A percentile compares a stretch with the other conserved stretches of the same genome.
Conservation (phyloP, 202 grass and related monocot genomes). For the Digitaria exilis region DNA sequence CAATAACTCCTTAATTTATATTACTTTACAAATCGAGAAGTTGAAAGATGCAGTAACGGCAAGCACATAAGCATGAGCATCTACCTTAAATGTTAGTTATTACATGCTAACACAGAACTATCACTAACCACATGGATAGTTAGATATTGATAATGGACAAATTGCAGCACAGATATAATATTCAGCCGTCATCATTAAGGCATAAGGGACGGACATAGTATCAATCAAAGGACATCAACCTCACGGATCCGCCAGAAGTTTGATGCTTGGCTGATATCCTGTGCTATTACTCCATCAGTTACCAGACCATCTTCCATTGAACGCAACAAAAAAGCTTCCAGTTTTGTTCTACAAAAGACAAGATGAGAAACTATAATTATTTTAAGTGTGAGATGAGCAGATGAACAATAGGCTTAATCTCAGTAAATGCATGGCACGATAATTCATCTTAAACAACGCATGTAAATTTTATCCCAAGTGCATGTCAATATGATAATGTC, state of each 20-base stretch:
- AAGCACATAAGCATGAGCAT: constrained; percentile 6
- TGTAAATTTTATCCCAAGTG: constrained; percentile 16
- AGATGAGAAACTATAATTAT: constrained; percentile 15
- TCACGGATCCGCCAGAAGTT: constrained; percentile 95
- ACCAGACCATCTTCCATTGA: constrained; percentile 90
- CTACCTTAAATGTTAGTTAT: background rate
- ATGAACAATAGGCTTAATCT: constrained; percentile 24
- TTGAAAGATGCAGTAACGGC: background rate
- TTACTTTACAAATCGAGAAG: background rate
- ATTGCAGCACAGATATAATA: constrained; percentile 9
- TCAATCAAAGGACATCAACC: constrained; percentile 48
- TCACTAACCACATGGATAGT: background rate
- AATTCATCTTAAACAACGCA: constrained; percentile 15
- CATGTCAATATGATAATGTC: background rate
- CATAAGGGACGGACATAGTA: constrained; percentile 25
- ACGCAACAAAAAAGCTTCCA: constrained; percentile 88
- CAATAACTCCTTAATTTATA: background rate
- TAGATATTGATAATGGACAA: background rate
- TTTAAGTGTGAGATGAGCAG: background rate
- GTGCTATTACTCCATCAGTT: constrained; percentile 83
- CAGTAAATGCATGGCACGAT: constrained; percentile 27
- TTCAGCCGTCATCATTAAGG: background rate
- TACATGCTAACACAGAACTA: background rate
- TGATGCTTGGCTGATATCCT: constrained; percentile 95
- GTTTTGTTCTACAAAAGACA: constrained; percentile 74